Conservation (phyloP, 2,329 filamentous ascomycete species). For the Sarocladiaceae sp. region DNA sequence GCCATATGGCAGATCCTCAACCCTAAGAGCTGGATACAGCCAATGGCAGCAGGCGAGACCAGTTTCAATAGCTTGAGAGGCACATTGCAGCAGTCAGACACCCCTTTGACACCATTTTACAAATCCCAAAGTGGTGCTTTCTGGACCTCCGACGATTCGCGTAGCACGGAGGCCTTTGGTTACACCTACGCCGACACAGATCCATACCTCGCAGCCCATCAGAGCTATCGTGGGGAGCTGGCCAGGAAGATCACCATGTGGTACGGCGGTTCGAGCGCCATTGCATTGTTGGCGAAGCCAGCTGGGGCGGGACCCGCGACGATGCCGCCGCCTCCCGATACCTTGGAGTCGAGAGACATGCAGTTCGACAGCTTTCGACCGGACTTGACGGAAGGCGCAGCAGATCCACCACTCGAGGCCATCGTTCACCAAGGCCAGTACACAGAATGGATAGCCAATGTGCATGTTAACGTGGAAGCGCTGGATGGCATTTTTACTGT, state of each 20-base stretch:
- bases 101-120: slow-evolving; percentile 63
- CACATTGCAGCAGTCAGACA: slow-evolving; percentile 46
- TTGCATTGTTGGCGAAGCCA: slow-evolving; percentile 11
- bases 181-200: slow-evolving; percentile 67
- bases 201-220: slow-evolving; percentile 16
- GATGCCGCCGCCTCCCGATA: too few relatives aligned
- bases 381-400: slow-evolving; percentile 20
- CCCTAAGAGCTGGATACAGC: slow-evolving; percentile 58
- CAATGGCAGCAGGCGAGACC: slow-evolving; percentile 45
- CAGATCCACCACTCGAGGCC: slow-evolving; percentile 17
- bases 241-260: slow-evolving; percentile 46
- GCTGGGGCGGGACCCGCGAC: neutral
- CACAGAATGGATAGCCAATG: slow-evolving; percentile 10
- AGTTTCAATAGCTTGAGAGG: slow-evolving; percentile 56
- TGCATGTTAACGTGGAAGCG: slow-evolving; percentile 42
- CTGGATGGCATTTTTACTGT: slow-evolving; percentile 55
- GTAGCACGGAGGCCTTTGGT: slow-evolving; percentile 55
- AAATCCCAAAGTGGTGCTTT: slow-evolving; percentile 49
- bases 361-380: slow-evolving; percentile 13
- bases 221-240: slow-evolving; percentile 25
- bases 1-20: slow-evolving; percentile 73
- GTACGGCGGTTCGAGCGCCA: slow-evolving; percentile 27
- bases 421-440: slow-evolving; percentile 37
- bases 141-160: slow-evolving; percentile 60
- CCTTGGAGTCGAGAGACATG: neutral